Conservation (phyloP, 345 rosid species). For the Odontarrhena argentea region DNA sequence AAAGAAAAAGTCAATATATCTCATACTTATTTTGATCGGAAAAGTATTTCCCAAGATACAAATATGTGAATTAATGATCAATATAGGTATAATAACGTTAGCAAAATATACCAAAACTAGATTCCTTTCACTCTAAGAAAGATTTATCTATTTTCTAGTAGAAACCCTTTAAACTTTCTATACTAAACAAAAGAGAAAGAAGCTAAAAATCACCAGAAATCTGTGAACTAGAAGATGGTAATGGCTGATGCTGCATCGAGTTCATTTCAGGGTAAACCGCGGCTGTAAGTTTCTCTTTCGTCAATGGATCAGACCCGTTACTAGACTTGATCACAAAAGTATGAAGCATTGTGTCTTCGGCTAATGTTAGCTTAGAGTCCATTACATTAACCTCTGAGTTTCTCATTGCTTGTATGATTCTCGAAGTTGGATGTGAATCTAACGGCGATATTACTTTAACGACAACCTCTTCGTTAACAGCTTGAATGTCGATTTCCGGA, state of each 20-base stretch:
- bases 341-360: conserved; percentile 65
- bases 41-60: conserved; percentile 19
- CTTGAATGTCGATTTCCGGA: conserved; percentile 62
- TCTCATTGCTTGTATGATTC: conserved; percentile 72
- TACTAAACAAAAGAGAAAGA: conserved; percentile 11
- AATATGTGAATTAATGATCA: not conserved
- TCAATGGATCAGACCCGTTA: conserved; percentile 66
- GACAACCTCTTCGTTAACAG: conserved; percentile 61
- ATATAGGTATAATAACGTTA: conserved; percentile 15
- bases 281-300: conserved; percentile 82
- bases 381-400: conserved; percentile 60
- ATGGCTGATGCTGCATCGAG: conserved; percentile 56
- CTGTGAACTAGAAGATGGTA: conserved; percentile 59
- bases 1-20: not conserved
- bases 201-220: conserved; percentile 35
- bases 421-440: conserved; percentile 79
- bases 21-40: not conserved
- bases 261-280: conserved; percentile 53
- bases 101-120: conserved; percentile 15
- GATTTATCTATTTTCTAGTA: conserved; percentile 30
- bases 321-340: conserved; percentile 74
- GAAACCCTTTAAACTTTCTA: conserved; percentile 2
- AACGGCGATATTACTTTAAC: conserved; percentile 75
- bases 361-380: conserved; percentile 69
- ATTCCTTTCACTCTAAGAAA: conserved; percentile 36